phyloP scores from a whole-genome alignment of 176 grass and related monocot genomes.

The Secale cereale region DNA sequence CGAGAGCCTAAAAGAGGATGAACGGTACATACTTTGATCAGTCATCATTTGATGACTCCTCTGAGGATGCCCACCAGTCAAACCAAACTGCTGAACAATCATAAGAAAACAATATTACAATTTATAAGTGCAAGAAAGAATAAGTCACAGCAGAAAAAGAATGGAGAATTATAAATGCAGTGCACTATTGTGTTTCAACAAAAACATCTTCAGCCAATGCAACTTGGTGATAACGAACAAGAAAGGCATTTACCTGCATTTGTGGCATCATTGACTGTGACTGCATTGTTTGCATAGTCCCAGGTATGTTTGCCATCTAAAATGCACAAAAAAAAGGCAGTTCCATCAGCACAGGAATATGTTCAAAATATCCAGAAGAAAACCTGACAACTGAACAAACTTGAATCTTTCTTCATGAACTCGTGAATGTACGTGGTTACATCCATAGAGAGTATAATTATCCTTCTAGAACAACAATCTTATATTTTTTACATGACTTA shows the following conservation, averaged over 20 bases:
- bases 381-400: constrained; percentile 10
- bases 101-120: constrained; percentile 11
- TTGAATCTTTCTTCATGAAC: constrained; percentile 1
- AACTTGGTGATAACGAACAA: not conserved
- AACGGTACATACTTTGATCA: constrained; percentile 72
- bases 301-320: constrained; percentile 88
- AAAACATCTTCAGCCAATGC: constrained; percentile 1
- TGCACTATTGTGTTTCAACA: constrained; percentile 13
- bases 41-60: constrained; percentile 90
- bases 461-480: not conserved
- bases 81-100: constrained; percentile 59
- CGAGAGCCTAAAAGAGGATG: constrained; percentile 8
- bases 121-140: constrained; percentile 14
- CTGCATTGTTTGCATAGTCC: constrained; percentile 92
- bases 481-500: not conserved
- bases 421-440: not conserved
- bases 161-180: not conserved
- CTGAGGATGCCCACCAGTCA: constrained; percentile 65
- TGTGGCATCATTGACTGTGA: constrained; percentile 63
- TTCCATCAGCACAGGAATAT: constrained; percentile 4
- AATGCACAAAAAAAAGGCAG: constrained; percentile 36
- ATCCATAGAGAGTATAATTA: not conserved
- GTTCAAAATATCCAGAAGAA: constrained; percentile 1
- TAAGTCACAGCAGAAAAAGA: not conserved
- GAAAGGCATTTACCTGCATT: constrained; percentile 60